Base-by-base conservation (phyloP, 257 asterid species). In the Plantago elongata region DNA sequence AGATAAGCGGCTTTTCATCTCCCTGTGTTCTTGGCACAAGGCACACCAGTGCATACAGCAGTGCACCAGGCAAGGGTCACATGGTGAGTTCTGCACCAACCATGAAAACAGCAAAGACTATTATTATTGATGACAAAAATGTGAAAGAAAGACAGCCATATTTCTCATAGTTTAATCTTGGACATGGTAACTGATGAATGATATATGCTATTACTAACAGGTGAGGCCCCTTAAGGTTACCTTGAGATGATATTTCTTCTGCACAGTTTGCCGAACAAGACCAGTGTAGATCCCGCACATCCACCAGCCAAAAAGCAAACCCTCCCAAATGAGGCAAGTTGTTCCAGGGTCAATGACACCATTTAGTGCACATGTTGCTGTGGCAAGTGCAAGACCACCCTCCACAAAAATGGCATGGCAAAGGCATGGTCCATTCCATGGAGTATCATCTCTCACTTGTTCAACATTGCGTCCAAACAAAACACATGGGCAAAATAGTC, bases 41-140 rank as follows among this genome's bases (percentile, higher is more conserved):
- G 98, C 98, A 72, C 98, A 88, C 90, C 95, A 89, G 74, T 89
- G 98, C 84, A 83, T 51, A 83, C 98, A 92, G 83, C 97, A 92
- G 75, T 92, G 95, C 37, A 79, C 97, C 92, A 84, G 5, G 80
- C 98, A 92, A 11, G 98, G 97, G 68, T 92, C 98, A 44, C 95
- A 92, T 2, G 98, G 98, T 1, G 98, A 83, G 77, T 92, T 89
- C 98, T 92, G 88, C 79, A 78, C 17, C 6, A 12, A 43, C 63
- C 30, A 48, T 10, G 50, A 38, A 62, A 51, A 57, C 18, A 58
- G 38, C 3, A 13, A 14, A 10, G 6, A 27, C 8, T 34, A 34
- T 34, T 34, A 34, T 4, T 34, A 4, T 5, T 7, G 40, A 56
- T 49, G 42, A 37, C 9, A 66, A 47, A 59, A 50, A 16, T 61